Evolutionary conservation across 208 protist genomes (phyloP), one percentile per base, ranked within the genome.

Genomic region (Trypanosoma scelopori): DNA sequence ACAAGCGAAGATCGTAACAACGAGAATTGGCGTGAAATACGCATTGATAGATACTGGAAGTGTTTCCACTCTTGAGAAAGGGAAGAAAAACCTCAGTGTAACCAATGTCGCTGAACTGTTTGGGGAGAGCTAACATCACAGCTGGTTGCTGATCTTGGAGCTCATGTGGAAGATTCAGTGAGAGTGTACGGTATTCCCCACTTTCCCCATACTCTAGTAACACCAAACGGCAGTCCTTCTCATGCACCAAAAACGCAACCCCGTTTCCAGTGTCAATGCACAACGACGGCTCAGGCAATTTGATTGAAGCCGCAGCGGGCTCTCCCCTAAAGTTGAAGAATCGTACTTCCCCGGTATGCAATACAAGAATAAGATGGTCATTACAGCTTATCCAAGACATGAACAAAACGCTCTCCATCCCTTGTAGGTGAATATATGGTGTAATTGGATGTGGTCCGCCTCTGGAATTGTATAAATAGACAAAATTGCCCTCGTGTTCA

Each of bases 321-420:
- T 76, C 58, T 0, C 87, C 87, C 6, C 46, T 51, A 23, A 81
- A 80, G 65, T 87, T 77, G 50, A 78, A 93, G 76, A 93, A 76
- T 41, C 75, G 76, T 16, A 83, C 71, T 1, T 67, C 52, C 0
- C 76, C 74, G 27, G 76, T 77, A 47, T 79, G 77, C 22, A 87
- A 65, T 1, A 87, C 69, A 50, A 94, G 66, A 55, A 91, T 72
- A 30, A 94, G 61, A 61, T 94, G 71, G 77, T 89, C 81, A n/a
- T 71, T 61, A 20, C 35, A 50, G 15, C 74, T 42, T 69, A 88
- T 85, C 85, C 84, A 94, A 55, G 78, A 85, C 71, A 91, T 77
- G 47, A 79, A 91, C 15, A 83, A 37, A 18, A 91, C 81, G 32
- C 59, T 74, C 50, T 89, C 69, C 3, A 78, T 76, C 9, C 74